Evolutionary conservation across 345 rosid genomes (phyloP).

Genomic region (Anacardium occidentale): DNA sequence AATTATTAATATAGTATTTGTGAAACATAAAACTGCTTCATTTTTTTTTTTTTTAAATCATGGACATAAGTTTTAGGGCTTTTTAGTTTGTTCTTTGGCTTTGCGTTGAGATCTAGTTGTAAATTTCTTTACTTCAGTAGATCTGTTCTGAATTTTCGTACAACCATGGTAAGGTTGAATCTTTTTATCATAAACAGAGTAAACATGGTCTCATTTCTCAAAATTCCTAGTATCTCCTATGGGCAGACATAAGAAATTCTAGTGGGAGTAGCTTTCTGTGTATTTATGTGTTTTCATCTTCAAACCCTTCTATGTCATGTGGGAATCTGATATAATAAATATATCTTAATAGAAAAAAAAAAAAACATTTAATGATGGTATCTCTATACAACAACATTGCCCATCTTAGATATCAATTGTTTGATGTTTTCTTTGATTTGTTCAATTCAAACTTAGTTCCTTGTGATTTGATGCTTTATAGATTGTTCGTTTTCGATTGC

Average conservation of each 20-base stretch:
- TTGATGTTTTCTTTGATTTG: not conserved
- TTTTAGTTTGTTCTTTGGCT: not conserved
- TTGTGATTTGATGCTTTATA: conserved; percentile 30
- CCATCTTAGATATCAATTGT: not conserved
- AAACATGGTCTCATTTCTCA: not conserved
- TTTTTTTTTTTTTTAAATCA: not conserved
- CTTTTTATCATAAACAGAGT: not conserved
- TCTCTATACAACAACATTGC: not conserved
- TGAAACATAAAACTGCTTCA: not conserved
- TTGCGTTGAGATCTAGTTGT: not conserved
- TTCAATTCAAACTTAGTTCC: conserved; percentile 14
- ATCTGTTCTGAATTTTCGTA: conserved; percentile 4
- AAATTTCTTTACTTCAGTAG: not conserved
- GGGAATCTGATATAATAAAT: not conserved
- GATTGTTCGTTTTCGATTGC: conserved; percentile 82
- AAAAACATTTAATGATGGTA: not conserved
- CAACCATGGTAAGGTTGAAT: not conserved
- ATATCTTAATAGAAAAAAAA: not conserved
- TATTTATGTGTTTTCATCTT: not conserved
- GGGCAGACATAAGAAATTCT: not conserved
- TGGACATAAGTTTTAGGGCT: not conserved
- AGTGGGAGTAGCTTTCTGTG: not conserved
- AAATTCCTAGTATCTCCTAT: not conserved
- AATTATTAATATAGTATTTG: not conserved
- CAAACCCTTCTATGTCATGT: not conserved